phyloP scores from a whole-genome alignment of 1,284 basidiomycete genomes.

The Cryptococcus jaspeensis region DNA sequence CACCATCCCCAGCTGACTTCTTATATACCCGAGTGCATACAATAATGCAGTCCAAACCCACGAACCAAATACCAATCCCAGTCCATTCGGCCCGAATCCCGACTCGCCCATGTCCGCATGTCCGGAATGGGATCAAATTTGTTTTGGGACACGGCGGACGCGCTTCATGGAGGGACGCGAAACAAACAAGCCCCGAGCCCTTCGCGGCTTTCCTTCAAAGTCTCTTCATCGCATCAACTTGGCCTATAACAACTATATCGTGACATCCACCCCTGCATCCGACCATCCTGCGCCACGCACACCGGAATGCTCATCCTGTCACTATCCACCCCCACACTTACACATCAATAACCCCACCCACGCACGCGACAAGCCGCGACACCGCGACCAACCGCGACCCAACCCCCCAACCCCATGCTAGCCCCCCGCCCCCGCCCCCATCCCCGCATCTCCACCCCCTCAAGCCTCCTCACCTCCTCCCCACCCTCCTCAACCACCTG shows the following conservation, averaged over 20 bases:
- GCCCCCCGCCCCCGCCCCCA: not conserved
- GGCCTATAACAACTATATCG: not conserved
- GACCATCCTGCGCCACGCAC: not conserved
- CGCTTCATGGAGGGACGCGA: not conserved
- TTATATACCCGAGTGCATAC: not conserved
- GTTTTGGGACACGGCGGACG: not conserved
- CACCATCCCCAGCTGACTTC: not conserved
- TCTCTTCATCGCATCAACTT: not conserved
- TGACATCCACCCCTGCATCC: not conserved
- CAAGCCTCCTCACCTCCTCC: not conserved
- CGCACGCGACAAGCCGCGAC: not conserved
- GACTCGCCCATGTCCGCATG: too few species aligned
- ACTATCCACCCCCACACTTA: not conserved
- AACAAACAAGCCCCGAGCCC: not conserved
- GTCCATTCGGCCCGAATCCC: not conserved
- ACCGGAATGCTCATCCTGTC: not conserved
- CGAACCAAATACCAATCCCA: too few species aligned
- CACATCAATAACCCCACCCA: not conserved
- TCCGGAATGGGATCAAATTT: slow-evolving; percentile 7
- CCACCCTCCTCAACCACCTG: slow-evolving; percentile 8
- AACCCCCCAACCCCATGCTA: not conserved
- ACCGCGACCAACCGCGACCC: not conserved
- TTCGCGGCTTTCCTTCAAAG: not conserved
- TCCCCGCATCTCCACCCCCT: not conserved
- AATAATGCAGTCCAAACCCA: too few species aligned